Base-by-base conservation (phyloP, 495 filamentous ascomycete genomes). In the Podospora australis region DNA sequence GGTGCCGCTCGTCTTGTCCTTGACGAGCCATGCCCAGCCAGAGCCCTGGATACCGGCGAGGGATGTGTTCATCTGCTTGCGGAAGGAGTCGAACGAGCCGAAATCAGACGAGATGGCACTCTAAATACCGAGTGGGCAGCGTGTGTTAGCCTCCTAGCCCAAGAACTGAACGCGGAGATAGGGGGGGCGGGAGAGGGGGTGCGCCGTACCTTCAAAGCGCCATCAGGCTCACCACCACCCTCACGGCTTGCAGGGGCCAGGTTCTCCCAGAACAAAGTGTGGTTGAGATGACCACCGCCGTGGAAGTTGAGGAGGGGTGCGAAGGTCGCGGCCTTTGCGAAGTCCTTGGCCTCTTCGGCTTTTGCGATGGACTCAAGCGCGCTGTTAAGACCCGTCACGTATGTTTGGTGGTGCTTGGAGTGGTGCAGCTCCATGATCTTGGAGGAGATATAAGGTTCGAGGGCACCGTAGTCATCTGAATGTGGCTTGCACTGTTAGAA, bases 231-330 rank as follows among this genome's bases (percentile, higher is more conserved):
- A 58, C 91, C 89, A 56, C 94, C 92, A 50, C 92, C 70, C 13
- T 67, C 67, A 44, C 71, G 57, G 60, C 63, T 69, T 53, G 83
- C 85, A 20, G 90, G 91, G 11, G 89, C 84, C 39, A 96, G 75
- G 77, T 96, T 96, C 77, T 97, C 88, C 92, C 92, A 97, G 79
- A 97, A 97, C 34, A 97, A 79, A 20, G 78, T 78, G 77, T 97
- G 91, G 76, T 96, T 97, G 61, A 92, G 65, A 72, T 97, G 91
- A 39, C 91, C 91, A 56, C 90, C 91, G 44, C 94, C 92, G 71
- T 98, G 81, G 80, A 98, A 98, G 78, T 94, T 97, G 73, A 98
- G 83, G 48, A 87, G 65, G 0, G 90, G 85, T 60, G 90, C 88
- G 34, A 94, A 70, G 7, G 85, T 77, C 57, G 95, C 90, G 55